Conservation (phyloP, 192 early-diverging fungal species). For the Coemansia sp. region DNA sequence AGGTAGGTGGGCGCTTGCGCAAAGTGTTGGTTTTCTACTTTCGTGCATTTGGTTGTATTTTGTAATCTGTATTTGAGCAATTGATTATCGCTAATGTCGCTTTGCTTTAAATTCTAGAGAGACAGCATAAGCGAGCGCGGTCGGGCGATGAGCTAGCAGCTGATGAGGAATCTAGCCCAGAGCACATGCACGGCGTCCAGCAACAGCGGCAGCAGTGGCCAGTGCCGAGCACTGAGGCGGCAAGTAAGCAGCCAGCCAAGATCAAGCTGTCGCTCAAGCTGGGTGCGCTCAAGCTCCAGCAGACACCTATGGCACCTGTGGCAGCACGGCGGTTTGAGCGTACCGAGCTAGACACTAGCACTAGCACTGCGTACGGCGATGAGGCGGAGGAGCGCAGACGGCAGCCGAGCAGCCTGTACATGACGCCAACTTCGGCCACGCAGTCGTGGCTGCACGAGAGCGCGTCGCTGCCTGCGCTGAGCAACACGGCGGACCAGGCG, state of each 20-base stretch:
- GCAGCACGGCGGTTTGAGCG: conserved; percentile 3
- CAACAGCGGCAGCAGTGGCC: conserved; percentile 1
- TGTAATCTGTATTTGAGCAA: not conserved
- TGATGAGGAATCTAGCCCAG: conserved; percentile 2
- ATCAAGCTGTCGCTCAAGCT: conserved; percentile 51
- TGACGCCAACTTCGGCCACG: conserved; percentile 6
- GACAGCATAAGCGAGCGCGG: conserved; percentile 16
- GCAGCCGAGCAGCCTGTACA: conserved; percentile 1
- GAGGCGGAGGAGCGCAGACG: conserved; percentile 8
- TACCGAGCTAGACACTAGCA: conserved; percentile 9
- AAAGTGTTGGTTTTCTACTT: not conserved
- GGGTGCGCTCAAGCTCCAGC: conserved; percentile 21
- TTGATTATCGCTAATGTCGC: not conserved
- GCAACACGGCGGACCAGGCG: not conserved
- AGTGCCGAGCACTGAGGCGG: not conserved
- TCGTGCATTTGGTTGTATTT: not conserved
- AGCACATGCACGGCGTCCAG: not conserved
- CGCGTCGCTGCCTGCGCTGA: not conserved
- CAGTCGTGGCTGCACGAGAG: conserved; percentile 5
- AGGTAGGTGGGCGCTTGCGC: not conserved
- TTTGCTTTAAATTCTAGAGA: conserved; percentile 12
- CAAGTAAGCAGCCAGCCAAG: conserved; percentile 23
- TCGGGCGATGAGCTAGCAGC: not conserved
- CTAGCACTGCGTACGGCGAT: not conserved
- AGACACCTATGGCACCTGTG: not conserved